These are phyloP conservation scores for Malassezia restricta DNA, from an alignment of 1,284 basidiomycete species.

Conservation along the genomic window DNA sequence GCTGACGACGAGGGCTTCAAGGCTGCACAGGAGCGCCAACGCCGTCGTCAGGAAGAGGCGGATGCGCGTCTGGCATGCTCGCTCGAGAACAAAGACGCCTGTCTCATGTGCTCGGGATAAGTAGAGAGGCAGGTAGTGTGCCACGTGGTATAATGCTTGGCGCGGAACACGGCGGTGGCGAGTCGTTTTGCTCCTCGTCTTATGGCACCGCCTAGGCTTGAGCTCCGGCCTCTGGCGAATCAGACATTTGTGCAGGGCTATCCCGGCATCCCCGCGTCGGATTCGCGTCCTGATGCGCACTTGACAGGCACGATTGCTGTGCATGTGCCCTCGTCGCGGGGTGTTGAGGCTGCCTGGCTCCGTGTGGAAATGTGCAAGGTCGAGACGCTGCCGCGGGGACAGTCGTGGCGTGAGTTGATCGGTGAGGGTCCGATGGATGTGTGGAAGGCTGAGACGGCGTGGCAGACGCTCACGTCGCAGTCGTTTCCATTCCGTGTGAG, in stretches of 20 bases:
- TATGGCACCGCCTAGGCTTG: not conserved
- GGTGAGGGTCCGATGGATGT: conserved; percentile 39
- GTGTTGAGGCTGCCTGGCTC: conserved; percentile 39
- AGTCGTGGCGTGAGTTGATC: conserved; percentile 43
- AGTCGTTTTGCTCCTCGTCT: not conserved
- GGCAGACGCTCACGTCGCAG: conserved; percentile 1
- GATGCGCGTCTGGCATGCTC: conserved; percentile 64
- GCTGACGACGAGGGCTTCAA: conserved; percentile 62
- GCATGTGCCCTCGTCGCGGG: conserved; percentile 26
- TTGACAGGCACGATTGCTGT: conserved; percentile 38
- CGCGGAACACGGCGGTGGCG: not conserved
- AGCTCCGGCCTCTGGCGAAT: conserved; percentile 34
- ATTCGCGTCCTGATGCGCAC: conserved; percentile 31
- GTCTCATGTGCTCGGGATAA: conserved; percentile 43
- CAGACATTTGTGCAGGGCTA: conserved; percentile 39
- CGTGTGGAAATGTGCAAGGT: conserved; percentile 43
- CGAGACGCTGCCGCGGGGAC: conserved; percentile 35
- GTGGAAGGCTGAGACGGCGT: conserved; percentile 27
- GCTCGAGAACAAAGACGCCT: conserved; percentile 62
- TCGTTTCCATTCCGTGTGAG: conserved; percentile 26
- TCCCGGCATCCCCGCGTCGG: conserved; percentile 34
- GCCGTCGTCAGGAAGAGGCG: conserved; percentile 65
- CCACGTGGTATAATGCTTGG: not conserved
- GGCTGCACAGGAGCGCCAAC: conserved; percentile 62
- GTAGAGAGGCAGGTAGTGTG: not conserved